A percentile compares a stretch with the other conserved stretches of the same genome.
Evolutionary conservation across 2,329 filamentous ascomycete genomes (phyloP).

Genomic region (Lasiodiplodia sp.): DNA sequence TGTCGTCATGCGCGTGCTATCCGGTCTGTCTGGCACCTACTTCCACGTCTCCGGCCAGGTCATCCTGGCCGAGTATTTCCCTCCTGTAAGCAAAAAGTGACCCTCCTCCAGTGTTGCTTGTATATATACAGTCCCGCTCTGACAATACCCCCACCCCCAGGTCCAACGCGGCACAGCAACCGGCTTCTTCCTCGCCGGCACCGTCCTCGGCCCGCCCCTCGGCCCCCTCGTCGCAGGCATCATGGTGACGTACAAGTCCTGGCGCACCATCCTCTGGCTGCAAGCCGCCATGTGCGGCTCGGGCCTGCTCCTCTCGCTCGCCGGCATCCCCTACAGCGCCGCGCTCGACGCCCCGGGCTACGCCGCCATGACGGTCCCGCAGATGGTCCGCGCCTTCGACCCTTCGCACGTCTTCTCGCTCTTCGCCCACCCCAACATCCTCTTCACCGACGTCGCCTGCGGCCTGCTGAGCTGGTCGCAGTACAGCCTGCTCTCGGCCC

Average conservation of each 20-base stretch:
- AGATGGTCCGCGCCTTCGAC: conserved; percentile 34
- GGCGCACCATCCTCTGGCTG: conserved; percentile 45
- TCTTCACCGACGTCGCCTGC: conserved; percentile 37
- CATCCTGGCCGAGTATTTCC: conserved; percentile 36
- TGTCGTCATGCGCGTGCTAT: conserved; percentile 33
- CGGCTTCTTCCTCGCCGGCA: conserved; percentile 54
- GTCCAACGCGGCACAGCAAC: conserved; percentile 53
- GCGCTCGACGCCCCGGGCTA: not conserved
- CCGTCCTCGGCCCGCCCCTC: conserved; percentile 52
- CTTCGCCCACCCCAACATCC: conserved; percentile 37
- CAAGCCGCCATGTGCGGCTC: conserved; percentile 43
- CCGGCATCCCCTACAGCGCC: conserved; percentile 35
- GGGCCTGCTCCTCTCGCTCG: conserved; percentile 39
- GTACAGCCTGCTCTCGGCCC: conserved; percentile 35
- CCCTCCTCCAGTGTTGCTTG: no score
- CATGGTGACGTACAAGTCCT: conserved; percentile 41
- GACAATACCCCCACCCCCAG: conserved; percentile 30
- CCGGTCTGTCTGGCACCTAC: conserved; percentile 34
- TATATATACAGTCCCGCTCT: not conserved
- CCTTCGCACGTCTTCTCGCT: conserved; percentile 36
- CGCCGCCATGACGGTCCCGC: not conserved
- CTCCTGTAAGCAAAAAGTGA: conserved; percentile 28
- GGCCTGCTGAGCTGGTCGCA: conserved; percentile 37
- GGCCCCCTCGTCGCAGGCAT: conserved; percentile 44
- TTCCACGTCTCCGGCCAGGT: conserved; percentile 36